Base-by-base conservation (phyloP, 202 grass and related monocot species). In the Digitaria exilis region DNA sequence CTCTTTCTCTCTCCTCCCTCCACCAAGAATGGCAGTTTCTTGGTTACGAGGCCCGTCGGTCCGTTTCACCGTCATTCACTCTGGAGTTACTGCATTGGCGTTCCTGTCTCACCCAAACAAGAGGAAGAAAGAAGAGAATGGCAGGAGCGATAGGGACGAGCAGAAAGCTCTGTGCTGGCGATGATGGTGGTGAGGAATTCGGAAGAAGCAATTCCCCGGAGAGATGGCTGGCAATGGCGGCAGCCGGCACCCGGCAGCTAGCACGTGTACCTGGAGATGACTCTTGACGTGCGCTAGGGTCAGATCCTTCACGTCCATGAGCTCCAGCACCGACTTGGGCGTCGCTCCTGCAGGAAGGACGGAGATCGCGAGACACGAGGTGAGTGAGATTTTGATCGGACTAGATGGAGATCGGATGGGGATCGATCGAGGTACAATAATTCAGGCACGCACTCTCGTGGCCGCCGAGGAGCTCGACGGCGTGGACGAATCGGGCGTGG, bases 221-320 rank as follows among this genome's bases (percentile, higher is more conserved):
- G 65, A 84, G 73, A 75, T 67, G 48, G 50, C 19, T 44, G 59
- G 48, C 49, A 87, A 75, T 65, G 61, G 41, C 37, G 69, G 46
- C 66, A 45, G 65, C 69, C 19, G 80, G 60, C 49, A 14, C 22
- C n/a, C n/a, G n/a, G n/a, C n/a, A n/a, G n/a, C n/a, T n/a, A 12
- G 30, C 31, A 71, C 66, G 44, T n/a, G n/a, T 84, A 98, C 96
- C 96, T 98, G 96, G 86, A 98, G 94, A 84, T 98, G 96, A 66
- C 96, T 98, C 89, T 98, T 98, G 54, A 98, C 96, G 95, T 98
- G 96, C 74, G 96, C 96, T 85, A 98, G 91, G 30, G 96, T 98
- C 85, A 98, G 96, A 91, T 96, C 96, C 86, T 98, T 98, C 77
- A 98, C 96, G 92, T 98, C 96, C 96, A 98, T 98, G 43, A 98